phyloP scores from a whole-genome alignment of 768 basidiomycete genomes.

The Lactarius vividus region DNA sequence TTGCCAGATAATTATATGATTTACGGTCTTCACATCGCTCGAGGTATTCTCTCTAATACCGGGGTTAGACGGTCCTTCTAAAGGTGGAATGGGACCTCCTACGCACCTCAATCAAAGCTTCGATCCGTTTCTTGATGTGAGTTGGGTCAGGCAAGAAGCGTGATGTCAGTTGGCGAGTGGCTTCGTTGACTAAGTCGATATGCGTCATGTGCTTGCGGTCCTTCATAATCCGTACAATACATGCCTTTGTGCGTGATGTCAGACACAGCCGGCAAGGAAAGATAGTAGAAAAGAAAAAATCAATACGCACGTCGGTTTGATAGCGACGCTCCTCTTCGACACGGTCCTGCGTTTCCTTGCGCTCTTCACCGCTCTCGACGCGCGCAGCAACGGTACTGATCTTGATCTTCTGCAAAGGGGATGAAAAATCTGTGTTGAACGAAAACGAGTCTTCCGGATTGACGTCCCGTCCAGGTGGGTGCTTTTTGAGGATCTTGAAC shows the following conservation, averaged over 20 bases:
- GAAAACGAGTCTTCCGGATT: conserved; percentile 75
- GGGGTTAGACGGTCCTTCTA: neutral
- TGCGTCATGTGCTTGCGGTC: conserved; percentile 87
- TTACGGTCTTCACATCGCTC: conserved; percentile 85
- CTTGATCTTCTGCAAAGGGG: conserved; percentile 86
- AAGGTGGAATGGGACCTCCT: neutral
- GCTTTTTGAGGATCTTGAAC: conserved; percentile 88
- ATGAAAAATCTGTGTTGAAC: conserved; percentile 81
- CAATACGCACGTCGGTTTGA: conserved; percentile 78
- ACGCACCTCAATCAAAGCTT: conserved; percentile 86
- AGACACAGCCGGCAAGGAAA: neutral
- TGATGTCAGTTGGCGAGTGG: conserved; percentile 76
- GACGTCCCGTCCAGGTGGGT: conserved; percentile 85
- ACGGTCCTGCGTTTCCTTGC: conserved; percentile 84
- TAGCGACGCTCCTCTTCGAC: conserved; percentile 90
- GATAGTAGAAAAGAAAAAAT: neutral
- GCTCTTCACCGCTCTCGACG: conserved; percentile 82
- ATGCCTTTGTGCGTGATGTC: conserved; percentile 59
- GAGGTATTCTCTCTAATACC: conserved; percentile 81
- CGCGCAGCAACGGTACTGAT: conserved; percentile 86
- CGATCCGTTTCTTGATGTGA: conserved; percentile 90
- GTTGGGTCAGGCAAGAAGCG: conserved; percentile 87
- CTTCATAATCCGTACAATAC: conserved; percentile 98
- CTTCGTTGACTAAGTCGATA: conserved; percentile 87
- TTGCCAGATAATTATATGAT: conserved; percentile 80